Evolutionary conservation across 169 alveolate species (phyloP).

Genomic region (Plasmodium vinckei): DNA sequence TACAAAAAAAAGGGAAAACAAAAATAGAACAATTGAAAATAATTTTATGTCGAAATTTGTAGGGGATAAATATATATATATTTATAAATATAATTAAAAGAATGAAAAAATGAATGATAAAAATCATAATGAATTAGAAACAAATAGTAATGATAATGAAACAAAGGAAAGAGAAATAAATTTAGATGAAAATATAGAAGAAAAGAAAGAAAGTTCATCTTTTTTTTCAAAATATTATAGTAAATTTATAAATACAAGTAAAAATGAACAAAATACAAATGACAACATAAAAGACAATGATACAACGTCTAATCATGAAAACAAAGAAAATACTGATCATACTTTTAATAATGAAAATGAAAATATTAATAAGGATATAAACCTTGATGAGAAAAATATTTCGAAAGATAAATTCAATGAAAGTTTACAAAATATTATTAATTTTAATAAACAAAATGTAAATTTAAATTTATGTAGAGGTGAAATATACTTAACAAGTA

Average conservation of each 20-base stretch:
- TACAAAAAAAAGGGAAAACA: too few species aligned
- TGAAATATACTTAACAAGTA: slow-evolving; percentile 40
- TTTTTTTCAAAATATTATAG: slow-evolving; percentile 19
- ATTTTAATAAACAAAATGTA: slow-evolving; percentile 7
- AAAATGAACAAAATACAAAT: not conserved
- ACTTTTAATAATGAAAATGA: not conserved
- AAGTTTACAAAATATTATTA: not conserved
- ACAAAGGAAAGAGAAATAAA: not conserved
- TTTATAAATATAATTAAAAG: not conserved
- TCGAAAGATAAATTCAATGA: not conserved
- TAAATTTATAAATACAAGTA: slow-evolving; percentile 10
- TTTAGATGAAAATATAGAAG: slow-evolving; percentile 1
- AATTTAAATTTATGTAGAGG: slow-evolving; percentile 49
- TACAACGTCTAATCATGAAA: too few species aligned
- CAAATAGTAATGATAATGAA: slow-evolving; percentile 5
- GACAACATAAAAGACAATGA: not conserved
- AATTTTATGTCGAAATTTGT: not conserved
- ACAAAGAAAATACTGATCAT: not conserved
- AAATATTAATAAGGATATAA: not conserved
- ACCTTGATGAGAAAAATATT: not conserved
- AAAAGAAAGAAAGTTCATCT: slow-evolving; percentile 1
- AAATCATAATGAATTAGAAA: slow-evolving; percentile 25
- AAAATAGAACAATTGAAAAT: not conserved
- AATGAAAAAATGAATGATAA: slow-evolving; percentile 57
- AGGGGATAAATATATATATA: not conserved